phyloP scores from a whole-genome alignment of 352 stramenopile species.

The Globisporangium nodosum region DNA sequence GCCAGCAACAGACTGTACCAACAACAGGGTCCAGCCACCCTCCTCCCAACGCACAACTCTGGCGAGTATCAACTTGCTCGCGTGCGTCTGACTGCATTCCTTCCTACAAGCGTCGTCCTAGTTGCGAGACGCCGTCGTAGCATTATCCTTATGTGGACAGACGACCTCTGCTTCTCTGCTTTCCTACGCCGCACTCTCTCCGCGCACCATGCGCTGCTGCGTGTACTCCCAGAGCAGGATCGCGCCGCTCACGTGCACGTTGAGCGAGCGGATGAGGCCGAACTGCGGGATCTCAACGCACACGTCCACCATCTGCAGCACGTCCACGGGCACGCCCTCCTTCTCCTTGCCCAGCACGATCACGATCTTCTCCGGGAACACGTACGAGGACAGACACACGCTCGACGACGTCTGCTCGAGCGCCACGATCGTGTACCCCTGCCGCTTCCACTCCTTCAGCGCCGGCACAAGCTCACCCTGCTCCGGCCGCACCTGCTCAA shows the following conservation, averaged over 20 bases:
- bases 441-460: slow-evolving; percentile 60
- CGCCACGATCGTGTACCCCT: slow-evolving; percentile 91
- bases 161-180: background rate
- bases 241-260: slow-evolving; percentile 96
- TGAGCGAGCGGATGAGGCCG: slow-evolving; percentile 95
- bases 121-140: background rate
- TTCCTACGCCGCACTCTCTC: background rate
- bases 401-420: slow-evolving; percentile 94
- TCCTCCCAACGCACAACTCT: background rate
- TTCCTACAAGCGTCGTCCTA: background rate
- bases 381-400: slow-evolving; percentile 72
- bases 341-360: slow-evolving; percentile 96
- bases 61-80: background rate
- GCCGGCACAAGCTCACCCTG: slow-evolving; percentile 26
- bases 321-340: slow-evolving; percentile 93
- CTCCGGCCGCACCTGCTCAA: slow-evolving; percentile 82
- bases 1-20: too few relatives aligned
- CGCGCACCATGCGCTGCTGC: slow-evolving; percentile 69
- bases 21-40: too few relatives aligned
- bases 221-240: slow-evolving; percentile 96
- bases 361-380: slow-evolving; percentile 89
- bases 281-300: slow-evolving; percentile 98
- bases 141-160: background rate
- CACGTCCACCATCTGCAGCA: slow-evolving; percentile 93
- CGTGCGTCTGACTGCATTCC: background rate